Evolutionary conservation across 345 rosid genomes (phyloP).

Genomic region (Hibiscus tridactylites): DNA sequence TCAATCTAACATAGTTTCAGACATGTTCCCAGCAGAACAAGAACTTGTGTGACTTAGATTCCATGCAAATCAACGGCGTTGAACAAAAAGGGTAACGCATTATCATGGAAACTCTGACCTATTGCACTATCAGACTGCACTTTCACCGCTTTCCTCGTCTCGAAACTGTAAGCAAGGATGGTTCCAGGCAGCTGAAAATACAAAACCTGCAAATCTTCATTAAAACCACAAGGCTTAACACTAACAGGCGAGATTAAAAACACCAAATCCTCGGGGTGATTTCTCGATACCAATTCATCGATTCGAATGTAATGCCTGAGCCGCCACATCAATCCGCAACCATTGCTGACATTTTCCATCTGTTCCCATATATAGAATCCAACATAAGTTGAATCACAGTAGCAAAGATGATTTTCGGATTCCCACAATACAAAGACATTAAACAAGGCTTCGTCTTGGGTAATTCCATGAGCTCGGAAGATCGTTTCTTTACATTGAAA

Average conservation of each 20-base stretch:
- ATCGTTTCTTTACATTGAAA: neutral
- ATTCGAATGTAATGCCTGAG: neutral
- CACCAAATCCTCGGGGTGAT: neutral
- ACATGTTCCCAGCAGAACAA: neutral
- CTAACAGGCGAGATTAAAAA: neutral
- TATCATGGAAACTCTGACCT: neutral
- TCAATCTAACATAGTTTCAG: no score
- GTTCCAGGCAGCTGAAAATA: neutral
- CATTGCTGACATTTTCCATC: neutral
- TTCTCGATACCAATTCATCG: neutral
- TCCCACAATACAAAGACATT: neutral
- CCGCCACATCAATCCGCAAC: neutral
- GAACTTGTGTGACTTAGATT: neutral
- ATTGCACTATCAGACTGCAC: neutral
- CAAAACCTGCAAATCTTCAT: conserved; percentile 8
- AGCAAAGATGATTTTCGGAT: neutral
- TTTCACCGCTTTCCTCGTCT: neutral
- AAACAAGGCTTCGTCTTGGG: neutral
- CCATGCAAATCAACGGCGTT: neutral
- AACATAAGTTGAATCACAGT: neutral
- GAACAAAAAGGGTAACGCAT: neutral
- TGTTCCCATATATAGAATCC: neutral
- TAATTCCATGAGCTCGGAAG: neutral
- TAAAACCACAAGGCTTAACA: neutral
- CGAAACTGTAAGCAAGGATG: neutral